Conservation (phyloP, 306 rosid genomes). For the Vicia sativa region DNA sequence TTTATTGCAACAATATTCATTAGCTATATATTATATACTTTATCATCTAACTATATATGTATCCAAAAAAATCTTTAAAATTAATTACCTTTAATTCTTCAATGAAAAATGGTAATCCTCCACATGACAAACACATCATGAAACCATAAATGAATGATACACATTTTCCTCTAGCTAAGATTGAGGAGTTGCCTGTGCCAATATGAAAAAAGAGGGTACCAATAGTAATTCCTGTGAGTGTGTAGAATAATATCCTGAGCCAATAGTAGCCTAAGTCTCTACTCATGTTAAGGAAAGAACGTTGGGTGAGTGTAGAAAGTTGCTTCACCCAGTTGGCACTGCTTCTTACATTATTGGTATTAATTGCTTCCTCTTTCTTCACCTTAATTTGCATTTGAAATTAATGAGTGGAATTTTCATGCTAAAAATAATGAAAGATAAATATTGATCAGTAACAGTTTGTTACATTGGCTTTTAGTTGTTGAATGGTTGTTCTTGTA, state of each 20-base stretch:
- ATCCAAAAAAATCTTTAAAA: neutral
- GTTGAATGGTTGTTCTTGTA: constrained; percentile 53
- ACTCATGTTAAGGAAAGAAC: constrained; percentile 72
- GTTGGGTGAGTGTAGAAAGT: constrained; percentile 54
- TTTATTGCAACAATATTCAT: neutral
- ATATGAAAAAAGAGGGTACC: constrained; percentile 59
- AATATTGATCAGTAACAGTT: neutral
- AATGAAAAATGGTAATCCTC: constrained; percentile 81
- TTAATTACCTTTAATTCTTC: constrained; percentile 72
- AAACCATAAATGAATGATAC: constrained; percentile 65
- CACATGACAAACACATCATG: constrained; percentile 66
- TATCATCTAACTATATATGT: neutral
- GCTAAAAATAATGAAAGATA: neutral
- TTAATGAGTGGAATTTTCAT: neutral
- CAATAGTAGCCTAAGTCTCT: constrained; percentile 81
- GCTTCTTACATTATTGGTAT: constrained; percentile 37
- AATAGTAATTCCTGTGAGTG: constrained; percentile 43
- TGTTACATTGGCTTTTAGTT: constrained; percentile 57
- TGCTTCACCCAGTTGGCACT: constrained; percentile 64
- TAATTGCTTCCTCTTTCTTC: constrained; percentile 51
- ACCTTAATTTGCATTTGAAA: constrained; percentile 11
- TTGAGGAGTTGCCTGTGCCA: constrained; percentile 53
- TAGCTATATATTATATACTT: neutral
- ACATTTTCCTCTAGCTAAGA: constrained; percentile 64
- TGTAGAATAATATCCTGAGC: constrained; percentile 59